A percentile compares a stretch with the other conserved stretches of the same genome.
phyloP scores from a whole-genome alignment of 176 grass and related monocot species.

The Microstegium vimineum region DNA sequence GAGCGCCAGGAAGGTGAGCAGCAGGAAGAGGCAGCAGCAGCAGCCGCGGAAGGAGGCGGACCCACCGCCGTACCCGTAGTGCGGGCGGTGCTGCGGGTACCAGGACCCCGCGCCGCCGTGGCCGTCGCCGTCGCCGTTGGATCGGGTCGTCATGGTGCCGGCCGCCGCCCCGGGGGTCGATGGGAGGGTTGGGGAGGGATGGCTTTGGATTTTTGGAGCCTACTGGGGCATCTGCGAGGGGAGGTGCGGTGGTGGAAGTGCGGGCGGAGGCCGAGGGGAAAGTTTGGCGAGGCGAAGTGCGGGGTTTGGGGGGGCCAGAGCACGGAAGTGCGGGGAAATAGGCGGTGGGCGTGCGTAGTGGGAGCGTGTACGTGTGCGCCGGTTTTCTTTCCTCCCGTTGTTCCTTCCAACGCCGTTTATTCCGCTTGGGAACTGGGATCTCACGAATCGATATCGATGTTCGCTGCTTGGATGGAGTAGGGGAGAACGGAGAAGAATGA shows the following conservation, averaged over 20 bases:
- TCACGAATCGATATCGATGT: neutral
- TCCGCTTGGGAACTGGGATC: neutral
- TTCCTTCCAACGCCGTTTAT: slow-evolving; percentile 14
- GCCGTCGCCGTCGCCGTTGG: slow-evolving; percentile 42
- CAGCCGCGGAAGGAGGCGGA: slow-evolving; percentile 90
- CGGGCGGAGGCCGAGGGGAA: slow-evolving; percentile 29
- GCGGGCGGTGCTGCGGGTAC: slow-evolving; percentile 51
- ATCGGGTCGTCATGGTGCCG: slow-evolving; percentile 44
- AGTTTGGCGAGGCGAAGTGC: slow-evolving; percentile 18
- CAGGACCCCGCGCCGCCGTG: slow-evolving; percentile 19
- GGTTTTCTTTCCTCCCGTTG: neutral
- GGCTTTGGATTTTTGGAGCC: slow-evolving; percentile 45
- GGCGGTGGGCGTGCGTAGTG: neutral
- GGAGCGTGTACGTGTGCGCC: neutral
- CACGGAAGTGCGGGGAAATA: neutral
- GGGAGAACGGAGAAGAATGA: neutral
- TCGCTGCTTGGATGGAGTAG: neutral
- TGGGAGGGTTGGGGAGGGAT: neutral
- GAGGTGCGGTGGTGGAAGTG: neutral
- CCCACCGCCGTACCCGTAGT: slow-evolving; percentile 60
- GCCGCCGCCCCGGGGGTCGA: neutral
- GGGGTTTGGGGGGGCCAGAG: neutral
- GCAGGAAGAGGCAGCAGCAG: slow-evolving; percentile 97
- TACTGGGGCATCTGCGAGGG: slow-evolving; percentile 29
- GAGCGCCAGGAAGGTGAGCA: slow-evolving; percentile 82